phyloP scores from a whole-genome alignment of 2,329 filamentous ascomycete genomes.

The Fusarium compactum region DNA sequence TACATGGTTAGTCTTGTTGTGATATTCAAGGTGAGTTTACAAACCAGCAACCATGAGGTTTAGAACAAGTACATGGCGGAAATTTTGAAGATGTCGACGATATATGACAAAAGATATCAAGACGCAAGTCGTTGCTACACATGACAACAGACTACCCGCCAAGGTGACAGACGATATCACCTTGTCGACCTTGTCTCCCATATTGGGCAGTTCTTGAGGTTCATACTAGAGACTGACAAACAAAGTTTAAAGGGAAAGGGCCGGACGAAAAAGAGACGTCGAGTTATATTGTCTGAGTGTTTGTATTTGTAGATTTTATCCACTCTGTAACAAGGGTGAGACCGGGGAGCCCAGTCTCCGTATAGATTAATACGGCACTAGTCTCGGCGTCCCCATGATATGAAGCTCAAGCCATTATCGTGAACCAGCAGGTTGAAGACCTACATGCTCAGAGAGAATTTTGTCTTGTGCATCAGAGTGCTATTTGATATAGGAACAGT shows the following conservation, averaged over 20 bases:
- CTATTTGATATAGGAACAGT: not conserved
- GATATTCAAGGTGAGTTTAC: not conserved
- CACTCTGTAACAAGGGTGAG: conserved; percentile 19
- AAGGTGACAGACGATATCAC: conserved; percentile 41
- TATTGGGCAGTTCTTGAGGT: conserved; percentile 1
- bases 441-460: not conserved
- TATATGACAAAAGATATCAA: conserved; percentile 41
- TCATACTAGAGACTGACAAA: conserved; percentile 17
- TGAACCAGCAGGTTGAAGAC: not conserved
- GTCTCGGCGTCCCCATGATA: conserved; percentile 1
- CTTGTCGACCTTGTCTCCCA: conserved; percentile 32
- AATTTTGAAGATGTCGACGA: conserved; percentile 37
- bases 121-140: conserved; percentile 38
- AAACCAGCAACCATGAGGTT: conserved; percentile 43
- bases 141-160: conserved; percentile 41
- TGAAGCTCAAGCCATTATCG: not conserved
- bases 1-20: not conserved
- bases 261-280: not conserved
- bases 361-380: conserved; percentile 1
- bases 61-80: conserved; percentile 43
- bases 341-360: conserved; percentile 17
- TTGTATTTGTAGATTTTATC: not conserved
- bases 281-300: conserved; percentile 1
- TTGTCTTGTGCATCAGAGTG: too few species aligned
- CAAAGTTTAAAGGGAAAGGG: not conserved